Evolutionary conservation across 805 yeast species (phyloP).

Genomic region (Candida qinlingensis): DNA sequence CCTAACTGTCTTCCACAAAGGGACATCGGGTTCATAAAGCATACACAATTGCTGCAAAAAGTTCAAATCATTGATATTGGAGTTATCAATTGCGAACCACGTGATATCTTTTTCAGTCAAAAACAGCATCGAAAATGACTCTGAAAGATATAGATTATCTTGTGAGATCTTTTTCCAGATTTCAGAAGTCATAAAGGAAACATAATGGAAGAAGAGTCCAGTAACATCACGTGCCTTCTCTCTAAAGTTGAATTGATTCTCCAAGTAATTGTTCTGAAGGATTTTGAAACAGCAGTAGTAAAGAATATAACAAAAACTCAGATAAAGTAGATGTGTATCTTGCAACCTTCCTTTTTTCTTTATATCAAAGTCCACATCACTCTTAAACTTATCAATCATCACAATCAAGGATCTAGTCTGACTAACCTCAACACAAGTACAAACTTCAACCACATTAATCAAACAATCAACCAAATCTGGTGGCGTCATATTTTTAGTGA

Average conservation of each 20-base stretch:
- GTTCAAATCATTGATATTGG: conserved; percentile 11
- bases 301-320: conserved; percentile 16
- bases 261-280: conserved; percentile 11
- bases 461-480: conserved; percentile 7
- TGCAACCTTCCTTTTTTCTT: conserved; percentile 16
- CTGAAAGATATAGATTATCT: conserved; percentile 10
- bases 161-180: conserved; percentile 6
- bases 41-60: conserved; percentile 13
- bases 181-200: conserved; percentile 9
- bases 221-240: conserved; percentile 9
- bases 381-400: conserved; percentile 17
- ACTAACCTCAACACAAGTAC: conserved; percentile 7
- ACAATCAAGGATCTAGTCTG: conserved; percentile 14
- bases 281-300: conserved; percentile 13
- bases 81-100: conserved; percentile 11
- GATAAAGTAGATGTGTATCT: conserved; percentile 17
- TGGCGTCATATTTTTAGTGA: conserved; percentile 1
- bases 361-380: conserved; percentile 15
- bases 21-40: neutral
- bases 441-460: conserved; percentile 12
- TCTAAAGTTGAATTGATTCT: conserved; percentile 12
- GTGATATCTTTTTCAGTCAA: conserved; percentile 5
- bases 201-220: conserved; percentile 14
- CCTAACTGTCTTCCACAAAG: conserved; percentile 11
- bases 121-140: conserved; percentile 17